These are phyloP conservation scores for Crithidia sp. DNA, from an alignment of 208 protist species.

Conservation along the genomic window DNA sequence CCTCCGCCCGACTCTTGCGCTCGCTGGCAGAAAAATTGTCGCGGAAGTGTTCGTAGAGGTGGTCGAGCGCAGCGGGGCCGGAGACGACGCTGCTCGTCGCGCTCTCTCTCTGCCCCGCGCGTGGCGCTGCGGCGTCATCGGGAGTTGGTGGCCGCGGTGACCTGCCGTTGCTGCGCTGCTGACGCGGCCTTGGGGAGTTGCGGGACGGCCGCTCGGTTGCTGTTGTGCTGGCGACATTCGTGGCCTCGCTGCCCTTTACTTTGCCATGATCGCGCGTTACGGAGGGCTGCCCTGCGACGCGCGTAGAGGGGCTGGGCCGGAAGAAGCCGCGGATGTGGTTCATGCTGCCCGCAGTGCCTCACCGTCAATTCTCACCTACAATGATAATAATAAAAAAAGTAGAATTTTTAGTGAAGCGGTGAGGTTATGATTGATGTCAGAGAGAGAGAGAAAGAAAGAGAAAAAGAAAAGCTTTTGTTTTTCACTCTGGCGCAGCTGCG, in stretches of 20 bases:
- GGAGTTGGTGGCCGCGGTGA: neutral
- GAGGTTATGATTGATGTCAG: neutral
- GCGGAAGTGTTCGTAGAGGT: constrained; percentile 23
- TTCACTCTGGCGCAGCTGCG: too few species aligned
- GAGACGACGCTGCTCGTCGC: neutral
- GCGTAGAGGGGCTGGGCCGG: neutral
- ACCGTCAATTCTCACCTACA: too few species aligned
- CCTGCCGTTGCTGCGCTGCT: neutral
- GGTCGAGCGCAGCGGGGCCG: constrained; percentile 9
- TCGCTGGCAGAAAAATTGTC: constrained; percentile 15
- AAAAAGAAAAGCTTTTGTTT: neutral
- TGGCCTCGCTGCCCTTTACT: neutral
- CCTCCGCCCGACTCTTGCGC: constrained; percentile 5
- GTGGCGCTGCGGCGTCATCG: neutral
- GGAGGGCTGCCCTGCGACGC: neutral
- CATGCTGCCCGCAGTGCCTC: neutral
- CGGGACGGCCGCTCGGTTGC: neutral
- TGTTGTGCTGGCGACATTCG: neutral
- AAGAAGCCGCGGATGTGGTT: constrained; percentile 23
- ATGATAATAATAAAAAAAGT: neutral
- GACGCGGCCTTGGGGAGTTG: constrained; percentile 1
- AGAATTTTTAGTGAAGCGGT: neutral
- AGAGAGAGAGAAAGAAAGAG: neutral
- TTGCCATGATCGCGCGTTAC: neutral
- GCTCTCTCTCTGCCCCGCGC: neutral